These are phyloP conservation scores for Cercophora scortea DNA, from an alignment of 495 filamentous ascomycete species.

Conservation along the genomic window DNA sequence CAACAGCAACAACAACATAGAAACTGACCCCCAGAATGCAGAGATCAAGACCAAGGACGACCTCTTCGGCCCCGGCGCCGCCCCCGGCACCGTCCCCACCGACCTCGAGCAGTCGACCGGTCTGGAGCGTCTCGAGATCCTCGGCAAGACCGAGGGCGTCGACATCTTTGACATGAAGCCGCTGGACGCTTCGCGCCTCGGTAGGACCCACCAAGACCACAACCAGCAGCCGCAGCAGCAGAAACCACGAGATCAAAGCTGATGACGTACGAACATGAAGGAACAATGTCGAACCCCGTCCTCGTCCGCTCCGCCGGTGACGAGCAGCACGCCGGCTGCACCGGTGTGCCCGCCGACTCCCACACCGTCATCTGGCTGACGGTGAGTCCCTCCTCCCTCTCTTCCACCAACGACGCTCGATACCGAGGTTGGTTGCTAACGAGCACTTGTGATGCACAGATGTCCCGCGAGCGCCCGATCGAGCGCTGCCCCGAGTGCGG, in stretches of 20 bases:
- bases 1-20: neutral
- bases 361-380: conserved; percentile 86
- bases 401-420: neutral
- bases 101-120: conserved; percentile 93
- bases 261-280: conserved; percentile 29
- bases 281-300: conserved; percentile 86
- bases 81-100: conserved; percentile 76
- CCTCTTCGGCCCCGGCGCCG: conserved; percentile 74
- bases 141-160: conserved; percentile 98
- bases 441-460: conserved; percentile 33
- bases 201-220: conserved; percentile 23
- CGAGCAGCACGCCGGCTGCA: conserved; percentile 96
- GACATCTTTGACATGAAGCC: conserved; percentile 99
- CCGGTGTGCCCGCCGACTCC: conserved; percentile 84
- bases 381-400: conserved; percentile 41
- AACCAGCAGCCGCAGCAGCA: conserved; percentile 1
- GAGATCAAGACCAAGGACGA: conserved; percentile 77
- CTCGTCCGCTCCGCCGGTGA: conserved; percentile 82
- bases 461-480: conserved; percentile 81
- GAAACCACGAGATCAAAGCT: neutral
- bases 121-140: conserved; percentile 94
- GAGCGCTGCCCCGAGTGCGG: conserved; percentile 96
- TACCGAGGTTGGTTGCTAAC: conserved; percentile 4
- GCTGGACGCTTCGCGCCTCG: conserved; percentile 69
- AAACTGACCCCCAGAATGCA: conserved; percentile 22